Percentiles rank a stretch among this genome's conserved stretches.
phyloP scores from a whole-genome alignment of 768 basidiomycete species.

The Candolleomyces efflorescens region DNA sequence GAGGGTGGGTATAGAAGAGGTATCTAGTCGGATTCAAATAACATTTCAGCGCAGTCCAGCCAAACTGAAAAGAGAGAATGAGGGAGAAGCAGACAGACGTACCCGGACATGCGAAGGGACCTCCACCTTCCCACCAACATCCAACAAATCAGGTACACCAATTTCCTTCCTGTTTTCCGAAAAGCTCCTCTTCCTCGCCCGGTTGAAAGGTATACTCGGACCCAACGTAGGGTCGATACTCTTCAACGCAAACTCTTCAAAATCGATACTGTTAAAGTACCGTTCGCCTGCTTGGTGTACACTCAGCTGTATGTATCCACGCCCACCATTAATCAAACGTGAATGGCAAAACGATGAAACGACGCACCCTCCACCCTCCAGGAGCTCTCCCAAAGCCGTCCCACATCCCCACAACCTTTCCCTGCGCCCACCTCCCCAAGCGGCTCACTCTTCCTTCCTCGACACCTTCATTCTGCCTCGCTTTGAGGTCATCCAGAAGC shows the following conservation, averaged over 20 bases:
- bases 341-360: background rate
- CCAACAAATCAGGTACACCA: slow-evolving; percentile 5
- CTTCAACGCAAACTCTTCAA: slow-evolving; percentile 77
- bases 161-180: too few species aligned
- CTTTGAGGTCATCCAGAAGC: too few species aligned
- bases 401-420: slow-evolving; percentile 58
- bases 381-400: slow-evolving; percentile 63
- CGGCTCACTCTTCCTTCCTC: slow-evolving; percentile 10
- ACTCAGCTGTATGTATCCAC: slow-evolving; percentile 44
- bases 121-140: slow-evolving; percentile 1
- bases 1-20: slow-evolving; percentile 57
- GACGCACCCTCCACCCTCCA: slow-evolving; percentile 68
- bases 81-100: background rate
- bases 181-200: slow-evolving; percentile 14
- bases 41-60: too few species aligned
- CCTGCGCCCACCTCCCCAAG: slow-evolving; percentile 41
- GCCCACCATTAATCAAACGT: too few species aligned
- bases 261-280: slow-evolving; percentile 69
- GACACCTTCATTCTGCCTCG: too few species aligned
- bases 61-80: too few species aligned
- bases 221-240: slow-evolving; percentile 66
- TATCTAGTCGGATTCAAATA: slow-evolving; percentile 42
- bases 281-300: slow-evolving; percentile 62
- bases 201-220: slow-evolving; percentile 39
- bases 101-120: slow-evolving; percentile 4